Conservation (phyloP, 2,329 filamentous ascomycete genomes). For the Apiospora saccharicola region DNA sequence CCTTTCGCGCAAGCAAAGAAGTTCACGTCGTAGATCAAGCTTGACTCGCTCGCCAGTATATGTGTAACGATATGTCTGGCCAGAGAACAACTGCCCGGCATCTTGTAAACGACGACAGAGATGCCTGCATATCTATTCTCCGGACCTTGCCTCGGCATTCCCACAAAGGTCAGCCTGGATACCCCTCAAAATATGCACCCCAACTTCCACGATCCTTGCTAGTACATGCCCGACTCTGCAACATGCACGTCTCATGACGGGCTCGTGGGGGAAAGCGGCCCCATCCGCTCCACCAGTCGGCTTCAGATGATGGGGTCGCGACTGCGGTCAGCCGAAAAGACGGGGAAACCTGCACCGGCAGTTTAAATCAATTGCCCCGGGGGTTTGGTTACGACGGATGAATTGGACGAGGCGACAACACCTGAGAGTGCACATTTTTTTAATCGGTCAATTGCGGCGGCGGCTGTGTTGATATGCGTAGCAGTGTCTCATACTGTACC, state of each 20-base stretch:
- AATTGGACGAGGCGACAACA: background rate
- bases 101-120: background rate
- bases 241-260: background rate
- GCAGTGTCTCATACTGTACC: too few relatives aligned
- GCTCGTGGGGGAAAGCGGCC: background rate
- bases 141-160: background rate
- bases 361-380: background rate
- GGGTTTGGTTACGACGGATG: background rate
- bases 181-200: slow-evolving; percentile 18
- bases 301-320: background rate
- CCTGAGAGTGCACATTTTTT: background rate
- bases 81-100: background rate
- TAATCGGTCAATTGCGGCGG: background rate
- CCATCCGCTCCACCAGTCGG: slow-evolving; percentile 1
- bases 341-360: background rate
- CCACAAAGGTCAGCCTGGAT: background rate
- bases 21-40: background rate
- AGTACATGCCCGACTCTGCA: background rate
- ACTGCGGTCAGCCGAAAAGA: background rate
- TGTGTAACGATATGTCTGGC: background rate
- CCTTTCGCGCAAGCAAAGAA: background rate
- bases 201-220: background rate
- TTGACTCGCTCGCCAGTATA: background rate
- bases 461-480: background rate
- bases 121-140: background rate